Evolutionary conservation across 306 rosid species (phyloP), one percentile per base, ranked within the genome.

Genomic region (Quercus engelmannii): DNA sequence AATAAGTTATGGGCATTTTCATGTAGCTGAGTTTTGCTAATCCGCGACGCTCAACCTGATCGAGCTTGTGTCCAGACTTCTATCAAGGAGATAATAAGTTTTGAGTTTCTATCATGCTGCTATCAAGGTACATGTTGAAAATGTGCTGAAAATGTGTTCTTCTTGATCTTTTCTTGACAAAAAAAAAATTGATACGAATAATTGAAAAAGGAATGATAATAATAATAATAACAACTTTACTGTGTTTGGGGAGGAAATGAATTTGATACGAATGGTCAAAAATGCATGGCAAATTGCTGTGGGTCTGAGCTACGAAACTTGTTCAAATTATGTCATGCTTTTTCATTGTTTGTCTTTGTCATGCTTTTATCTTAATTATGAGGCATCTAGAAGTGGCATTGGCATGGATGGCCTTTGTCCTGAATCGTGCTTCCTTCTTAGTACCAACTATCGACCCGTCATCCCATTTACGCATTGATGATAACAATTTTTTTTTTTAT

Each of bases 361-460:
- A 7, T 20, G 51, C 56, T 55, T 23, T 74, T 13, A 52, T 46
- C 18, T 80, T 15, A 19, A 57, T 26, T 26, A 26, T 26, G 71
- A 57, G 35, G 51, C 69, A 41, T 19, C 9, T 35, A 31, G 54
- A 51, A 20, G 57, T 26, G 81, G n/a, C 41, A 63, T 26, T 28
- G 41, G 20, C 56, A 71, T 79, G 25, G 43, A 69, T 19, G 64
- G 67, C 80, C 76, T 75, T 78, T 38, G 74, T 70, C 80, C 65
- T 75, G 10, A 79, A 79, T 83, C 81, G 31, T 82, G 74, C 73
- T 56, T 61, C 30, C 43, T 59, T 67, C 12, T 12, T 49, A 12
- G 54, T 49, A 49, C 17, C 17, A 10, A 49, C 17, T 49, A 49
- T 38, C 46, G 10, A 38, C 46, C 7, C 18, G 31, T 28, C 69